These are phyloP conservation scores for Colletotrichum sp. DNA, from an alignment of 2,329 filamentous ascomycete species.

Conservation along the genomic window DNA sequence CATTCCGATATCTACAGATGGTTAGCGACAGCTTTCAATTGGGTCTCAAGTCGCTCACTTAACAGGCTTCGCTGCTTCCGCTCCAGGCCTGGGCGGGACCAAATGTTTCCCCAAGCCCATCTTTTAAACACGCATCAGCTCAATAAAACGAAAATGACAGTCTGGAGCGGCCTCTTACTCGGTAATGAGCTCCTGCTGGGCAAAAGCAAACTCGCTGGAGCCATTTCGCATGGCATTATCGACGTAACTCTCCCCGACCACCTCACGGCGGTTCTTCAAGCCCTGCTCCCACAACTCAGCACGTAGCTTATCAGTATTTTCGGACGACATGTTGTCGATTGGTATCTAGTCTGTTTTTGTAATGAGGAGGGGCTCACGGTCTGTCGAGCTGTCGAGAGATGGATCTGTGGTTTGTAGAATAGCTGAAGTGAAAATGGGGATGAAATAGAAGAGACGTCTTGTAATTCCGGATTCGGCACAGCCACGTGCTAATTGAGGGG, in stretches of 20 bases:
- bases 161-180: slow-evolving; percentile 40
- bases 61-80: slow-evolving; percentile 64
- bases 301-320: slow-evolving; percentile 5
- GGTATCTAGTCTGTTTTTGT: too few relatives aligned
- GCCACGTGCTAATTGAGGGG: neutral
- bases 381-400: neutral
- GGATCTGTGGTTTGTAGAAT: neutral
- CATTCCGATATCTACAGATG: slow-evolving; percentile 58
- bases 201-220: slow-evolving; percentile 59
- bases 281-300: slow-evolving; percentile 61
- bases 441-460: neutral
- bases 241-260: slow-evolving; percentile 65
- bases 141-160: too few relatives aligned
- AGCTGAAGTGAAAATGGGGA: neutral
- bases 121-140: neutral
- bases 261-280: slow-evolving; percentile 61
- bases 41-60: slow-evolving; percentile 28
- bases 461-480: neutral
- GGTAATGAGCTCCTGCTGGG: slow-evolving; percentile 66
- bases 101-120: slow-evolving; percentile 63
- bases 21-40: neutral
- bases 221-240: slow-evolving; percentile 57
- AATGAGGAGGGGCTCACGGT: neutral
- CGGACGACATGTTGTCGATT: neutral
- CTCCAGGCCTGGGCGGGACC: slow-evolving; percentile 65